Percentiles rank a stretch among this genome's conserved stretches.
These are phyloP conservation scores for Podila clonocystis DNA, from an alignment of 192 early-diverging fungal species.

Conservation along the genomic window DNA sequence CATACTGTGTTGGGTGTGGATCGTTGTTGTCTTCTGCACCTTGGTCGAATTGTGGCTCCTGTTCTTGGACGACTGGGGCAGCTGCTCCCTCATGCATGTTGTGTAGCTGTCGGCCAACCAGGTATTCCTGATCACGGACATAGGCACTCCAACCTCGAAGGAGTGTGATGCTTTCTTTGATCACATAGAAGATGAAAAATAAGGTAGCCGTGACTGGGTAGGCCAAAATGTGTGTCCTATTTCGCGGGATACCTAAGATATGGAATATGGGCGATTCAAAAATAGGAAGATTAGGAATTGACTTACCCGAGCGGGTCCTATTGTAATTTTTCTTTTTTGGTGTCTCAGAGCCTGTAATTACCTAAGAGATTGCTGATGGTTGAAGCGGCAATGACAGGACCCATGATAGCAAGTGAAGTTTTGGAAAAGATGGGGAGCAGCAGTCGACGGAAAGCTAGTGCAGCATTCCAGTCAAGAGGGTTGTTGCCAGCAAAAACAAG, in stretches of 20 bases:
- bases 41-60: no score
- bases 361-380: constrained; percentile 1
- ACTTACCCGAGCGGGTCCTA: background rate
- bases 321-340: no score
- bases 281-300: background rate
- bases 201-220: constrained; percentile 12
- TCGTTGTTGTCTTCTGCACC: no score
- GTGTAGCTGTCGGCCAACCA: constrained; percentile 42
- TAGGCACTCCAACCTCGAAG: constrained; percentile 35
- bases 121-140: constrained; percentile 46
- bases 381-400: constrained; percentile 15
- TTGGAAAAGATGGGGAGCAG: constrained; percentile 16
- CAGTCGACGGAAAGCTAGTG: constrained; percentile 18
- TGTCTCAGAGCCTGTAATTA: background rate
- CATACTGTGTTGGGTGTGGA: no score
- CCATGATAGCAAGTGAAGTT: background rate
- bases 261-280: background rate
- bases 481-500: constrained; percentile 21
- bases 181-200: constrained; percentile 9
- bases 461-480: constrained; percentile 20
- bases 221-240: constrained; percentile 7
- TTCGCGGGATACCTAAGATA: background rate
- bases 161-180: constrained; percentile 13
- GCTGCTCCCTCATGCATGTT: constrained; percentile 20
- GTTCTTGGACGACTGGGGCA: no score